Evolutionary conservation across 345 rosid genomes (phyloP).

Genomic region (Aquilaria sinensis): DNA sequence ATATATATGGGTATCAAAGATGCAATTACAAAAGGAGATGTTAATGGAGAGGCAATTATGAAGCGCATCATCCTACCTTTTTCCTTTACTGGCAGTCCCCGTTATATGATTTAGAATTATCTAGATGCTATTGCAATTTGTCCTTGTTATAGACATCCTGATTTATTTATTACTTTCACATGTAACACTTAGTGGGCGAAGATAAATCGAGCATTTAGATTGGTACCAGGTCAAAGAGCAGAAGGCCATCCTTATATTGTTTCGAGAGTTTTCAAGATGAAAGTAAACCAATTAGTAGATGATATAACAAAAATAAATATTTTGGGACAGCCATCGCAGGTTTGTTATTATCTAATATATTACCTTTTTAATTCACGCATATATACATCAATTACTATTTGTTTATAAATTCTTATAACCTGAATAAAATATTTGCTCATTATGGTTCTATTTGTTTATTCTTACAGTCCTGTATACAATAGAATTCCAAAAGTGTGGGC

Average conservation of each 20-base stretch:
- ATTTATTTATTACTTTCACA: conserved; percentile 1
- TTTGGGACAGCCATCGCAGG: background rate
- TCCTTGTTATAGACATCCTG: background rate
- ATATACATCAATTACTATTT: too few species aligned
- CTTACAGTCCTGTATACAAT: background rate
- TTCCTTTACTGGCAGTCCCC: background rate
- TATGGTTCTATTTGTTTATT: too few species aligned
- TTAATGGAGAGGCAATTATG: background rate
- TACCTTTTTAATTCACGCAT: too few species aligned
- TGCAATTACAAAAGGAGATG: conserved; percentile 1
- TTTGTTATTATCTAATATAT: too few species aligned
- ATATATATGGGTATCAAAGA: background rate
- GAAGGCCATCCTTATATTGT: conserved; percentile 1
- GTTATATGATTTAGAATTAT: background rate
- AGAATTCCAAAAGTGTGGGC: conserved; percentile 1
- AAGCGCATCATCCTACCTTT: background rate
- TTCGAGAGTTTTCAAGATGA: background rate
- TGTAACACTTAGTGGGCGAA: background rate
- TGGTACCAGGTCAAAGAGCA: background rate
- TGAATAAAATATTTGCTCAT: too few species aligned
- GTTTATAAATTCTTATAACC: too few species aligned
- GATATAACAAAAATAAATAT: background rate
- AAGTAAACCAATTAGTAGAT: background rate
- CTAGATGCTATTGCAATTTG: background rate
- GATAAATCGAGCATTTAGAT: background rate